Evolutionary conservation across 2,329 filamentous ascomycete genomes (phyloP).

Genomic region (Didymella keratinophila): DNA sequence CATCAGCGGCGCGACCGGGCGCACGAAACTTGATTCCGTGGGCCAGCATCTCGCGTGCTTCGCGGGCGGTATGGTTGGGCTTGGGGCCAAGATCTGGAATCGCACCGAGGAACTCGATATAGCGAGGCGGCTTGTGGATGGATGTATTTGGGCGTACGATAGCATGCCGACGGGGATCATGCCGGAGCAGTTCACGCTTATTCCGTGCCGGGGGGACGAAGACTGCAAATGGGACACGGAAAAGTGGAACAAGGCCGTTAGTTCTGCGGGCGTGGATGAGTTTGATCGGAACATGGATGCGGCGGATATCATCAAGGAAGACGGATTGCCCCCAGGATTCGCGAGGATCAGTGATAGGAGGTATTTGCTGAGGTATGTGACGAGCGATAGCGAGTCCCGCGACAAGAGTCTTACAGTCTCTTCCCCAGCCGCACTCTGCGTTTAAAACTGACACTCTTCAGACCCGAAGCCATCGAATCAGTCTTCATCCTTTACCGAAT

Average conservation of each 20-base stretch:
- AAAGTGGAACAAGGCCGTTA: constrained; percentile 53
- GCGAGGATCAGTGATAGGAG: constrained; percentile 47
- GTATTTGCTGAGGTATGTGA: constrained; percentile 53
- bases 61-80: constrained; percentile 63
- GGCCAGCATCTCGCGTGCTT: constrained; percentile 64
- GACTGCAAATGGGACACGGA: constrained; percentile 56
- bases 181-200: constrained; percentile 58
- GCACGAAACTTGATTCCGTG: constrained; percentile 53
- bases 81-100: constrained; percentile 62
- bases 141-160: constrained; percentile 65
- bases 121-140: constrained; percentile 61
- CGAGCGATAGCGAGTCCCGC: not conserved
- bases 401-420: not conserved
- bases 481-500: constrained; percentile 92
- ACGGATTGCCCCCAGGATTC: constrained; percentile 53
- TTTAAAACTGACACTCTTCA: constrained; percentile 40
- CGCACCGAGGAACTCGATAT: constrained; percentile 58
- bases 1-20: constrained; percentile 52
- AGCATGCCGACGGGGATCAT: constrained; percentile 61
- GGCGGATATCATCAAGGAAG: constrained; percentile 46
- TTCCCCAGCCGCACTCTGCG: not conserved
- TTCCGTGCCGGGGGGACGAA: constrained; percentile 53
- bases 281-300: constrained; percentile 28
- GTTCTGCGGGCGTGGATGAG: constrained; percentile 24
- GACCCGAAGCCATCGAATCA: constrained; percentile 86